Base-by-base conservation (phyloP, 352 stramenopile genomes). In the Globisporangium cystogenes region DNA sequence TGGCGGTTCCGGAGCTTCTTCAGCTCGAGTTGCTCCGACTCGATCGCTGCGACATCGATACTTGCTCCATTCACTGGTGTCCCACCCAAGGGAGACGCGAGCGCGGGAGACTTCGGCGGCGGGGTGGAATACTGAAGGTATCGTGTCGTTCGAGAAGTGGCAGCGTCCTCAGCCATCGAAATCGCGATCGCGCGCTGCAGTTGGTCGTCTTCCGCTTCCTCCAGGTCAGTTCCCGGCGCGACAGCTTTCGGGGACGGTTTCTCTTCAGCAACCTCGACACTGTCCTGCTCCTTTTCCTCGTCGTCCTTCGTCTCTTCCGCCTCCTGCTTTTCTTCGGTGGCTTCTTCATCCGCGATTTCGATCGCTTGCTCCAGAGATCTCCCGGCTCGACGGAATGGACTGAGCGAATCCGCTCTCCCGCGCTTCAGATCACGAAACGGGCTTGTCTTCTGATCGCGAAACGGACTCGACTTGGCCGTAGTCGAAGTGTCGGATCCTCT, bases 1-100 rank as follows among this genome's bases (percentile, higher is more conserved):
- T 93, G 80, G 1, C 80, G 77, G 64, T 70, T 90, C 5, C 83
- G 79, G 15, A 87, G 61, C 20, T 84, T 93, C 47, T 90, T 93
- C 7, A 94, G 48, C 42, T 93, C 82, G 2, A 49, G 51, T 33
- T 95, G 75, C 24, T 93, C 72, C 18, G 67, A 67, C 56, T 78
- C 63, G 36, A 92, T 60, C 24, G 64, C 59, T 8, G 45, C 59
- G 16, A 81, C 39, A 49, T 80, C 69, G 39, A 67, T 36, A 42
- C 52, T 41, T 29, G 26, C 26, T 29, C 26, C 4, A 12, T 12
- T 12, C 5, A 4, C 11, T 18, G 11, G 12, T 18, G 12, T 18
- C 18, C 33, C 33, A 5, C 33, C 14, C 12, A 18, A 39, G 1
- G 33, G 33, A 0, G 33, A 39, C 7, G 33, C 3, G 33, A n/a